Evolutionary conservation across 768 basidiomycete genomes (phyloP), one percentile per base, ranked within the genome.

Genomic region (Lactarius evosmus): DNA sequence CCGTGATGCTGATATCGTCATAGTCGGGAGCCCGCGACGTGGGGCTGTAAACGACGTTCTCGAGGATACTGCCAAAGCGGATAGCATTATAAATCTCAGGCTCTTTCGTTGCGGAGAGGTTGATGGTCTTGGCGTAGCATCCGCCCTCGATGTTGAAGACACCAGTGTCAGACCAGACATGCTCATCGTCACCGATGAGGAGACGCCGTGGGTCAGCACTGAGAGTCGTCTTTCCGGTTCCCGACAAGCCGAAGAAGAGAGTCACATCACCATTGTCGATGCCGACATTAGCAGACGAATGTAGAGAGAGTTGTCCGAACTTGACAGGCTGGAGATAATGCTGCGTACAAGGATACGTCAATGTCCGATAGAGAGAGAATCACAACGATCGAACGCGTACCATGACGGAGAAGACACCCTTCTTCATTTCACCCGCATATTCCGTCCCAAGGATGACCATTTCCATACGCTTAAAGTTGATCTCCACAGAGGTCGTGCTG

Each of bases 141-240:
- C 97, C 97, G 67, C 97, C 97, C 73, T 99, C 97, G 72, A 99
- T 99, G 83, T 98, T 98, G 87, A 99, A 99, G 65, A 99, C 96
- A 72, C 97, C 97, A 19, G 82, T 88, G 77, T 99, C 97, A 17
- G 93, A 94, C 97, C 97, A 99, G 72, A 99, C 97, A 74, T 99
- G 97, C 78, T 98, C 97, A 75, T 99, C 97, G 74, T 99, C 97
- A 70, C 97, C 97, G 69, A 98, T 98, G 66, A 99, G 86, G 58
- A 91, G 79, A 65, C 97, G 93, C 70, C 86, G 83, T 25, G 96
- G 94, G 76, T 99, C 97, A 33, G 97, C 95, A 14, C 96, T 98
- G 56, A 98, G 87, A 3, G 97, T 98, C 58, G 97, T 98, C 83
- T 99, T 99, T 69, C 97, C 97, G 2, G 97, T 99, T 41, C 97